Percentiles rank a stretch among this genome's conserved stretches.
Conservation (phyloP, 345 rosid genomes). For the Pistacia vera region DNA sequence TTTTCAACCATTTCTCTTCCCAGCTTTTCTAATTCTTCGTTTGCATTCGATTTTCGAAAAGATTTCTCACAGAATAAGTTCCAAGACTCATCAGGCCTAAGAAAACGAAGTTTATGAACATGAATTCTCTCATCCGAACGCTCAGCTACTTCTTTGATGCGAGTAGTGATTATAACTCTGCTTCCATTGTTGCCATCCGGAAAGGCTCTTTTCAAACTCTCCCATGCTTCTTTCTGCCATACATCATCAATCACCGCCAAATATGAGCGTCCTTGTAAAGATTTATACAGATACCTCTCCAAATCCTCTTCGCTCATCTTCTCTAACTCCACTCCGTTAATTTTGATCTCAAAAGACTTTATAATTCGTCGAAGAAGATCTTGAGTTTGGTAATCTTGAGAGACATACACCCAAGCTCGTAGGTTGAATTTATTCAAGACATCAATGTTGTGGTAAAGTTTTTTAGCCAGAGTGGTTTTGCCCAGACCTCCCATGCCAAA, state of each 20-base stretch:
- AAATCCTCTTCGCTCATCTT: neutral
- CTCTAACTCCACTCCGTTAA: neutral
- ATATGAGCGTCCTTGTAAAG: neutral
- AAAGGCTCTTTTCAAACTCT: constrained; percentile 7
- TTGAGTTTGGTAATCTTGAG: constrained; percentile 22
- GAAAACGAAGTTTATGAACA: constrained; percentile 3
- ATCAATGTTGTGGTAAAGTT: constrained; percentile 19
- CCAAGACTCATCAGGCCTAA: constrained; percentile 26
- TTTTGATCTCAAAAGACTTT: neutral
- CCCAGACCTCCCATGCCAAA: constrained; percentile 37
- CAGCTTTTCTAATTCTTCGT: neutral
- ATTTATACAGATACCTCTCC: too few species aligned
- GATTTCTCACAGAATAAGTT: constrained; percentile 15
- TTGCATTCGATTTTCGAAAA: neutral
- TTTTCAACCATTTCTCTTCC: constrained; percentile 4
- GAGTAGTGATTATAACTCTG: constrained; percentile 6
- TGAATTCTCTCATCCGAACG: neutral
- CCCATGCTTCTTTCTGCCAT: constrained; percentile 5
- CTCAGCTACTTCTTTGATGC: neutral
- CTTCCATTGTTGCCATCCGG: neutral
- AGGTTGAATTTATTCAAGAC: neutral
- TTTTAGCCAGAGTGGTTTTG: constrained; percentile 27
- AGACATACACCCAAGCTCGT: constrained; percentile 24
- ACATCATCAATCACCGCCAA: neutral
- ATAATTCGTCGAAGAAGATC: constrained; percentile 18